Evolutionary conservation across 768 basidiomycete genomes (phyloP).

Genomic region (Termitomyces sp.): DNA sequence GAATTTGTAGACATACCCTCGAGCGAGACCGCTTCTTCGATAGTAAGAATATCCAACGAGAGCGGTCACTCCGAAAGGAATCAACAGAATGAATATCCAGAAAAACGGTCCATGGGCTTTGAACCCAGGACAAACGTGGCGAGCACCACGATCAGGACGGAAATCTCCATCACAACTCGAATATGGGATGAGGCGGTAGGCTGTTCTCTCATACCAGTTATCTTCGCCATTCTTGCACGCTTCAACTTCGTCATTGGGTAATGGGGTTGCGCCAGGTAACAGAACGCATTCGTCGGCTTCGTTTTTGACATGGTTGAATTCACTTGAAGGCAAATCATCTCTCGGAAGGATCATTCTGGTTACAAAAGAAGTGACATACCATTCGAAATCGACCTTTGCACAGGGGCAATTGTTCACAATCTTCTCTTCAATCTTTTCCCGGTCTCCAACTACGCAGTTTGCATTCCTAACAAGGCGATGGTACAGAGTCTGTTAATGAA

Average conservation of each 20-base stretch:
- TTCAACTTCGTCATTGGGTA: constrained; percentile 53
- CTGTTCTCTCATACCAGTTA: constrained; percentile 92
- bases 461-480: constrained; percentile 78
- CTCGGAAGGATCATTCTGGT: not conserved
- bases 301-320: constrained; percentile 86
- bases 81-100: constrained; percentile 73
- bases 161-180: constrained; percentile 81
- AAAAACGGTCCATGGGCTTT: constrained; percentile 69
- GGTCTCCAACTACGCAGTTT: constrained; percentile 82
- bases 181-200: constrained; percentile 86
- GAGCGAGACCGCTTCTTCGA: constrained; percentile 60
- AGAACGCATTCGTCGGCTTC: constrained; percentile 70
- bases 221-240: constrained; percentile 59
- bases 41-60: constrained; percentile 82
- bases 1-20: constrained; percentile 48
- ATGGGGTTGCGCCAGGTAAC: constrained; percentile 60
- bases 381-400: constrained; percentile 80
- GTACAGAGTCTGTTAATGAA: constrained; percentile 65
- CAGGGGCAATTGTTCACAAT: constrained; percentile 75
- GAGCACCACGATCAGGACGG: constrained; percentile 69
- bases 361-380: constrained; percentile 45
- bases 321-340: constrained; percentile 41
- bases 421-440: constrained; percentile 43
- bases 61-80: constrained; percentile 76
- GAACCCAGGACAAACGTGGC: constrained; percentile 81